Evolutionary conservation across 2,329 filamentous ascomycete genomes (phyloP).

Genomic region (Xylogone sp.): DNA sequence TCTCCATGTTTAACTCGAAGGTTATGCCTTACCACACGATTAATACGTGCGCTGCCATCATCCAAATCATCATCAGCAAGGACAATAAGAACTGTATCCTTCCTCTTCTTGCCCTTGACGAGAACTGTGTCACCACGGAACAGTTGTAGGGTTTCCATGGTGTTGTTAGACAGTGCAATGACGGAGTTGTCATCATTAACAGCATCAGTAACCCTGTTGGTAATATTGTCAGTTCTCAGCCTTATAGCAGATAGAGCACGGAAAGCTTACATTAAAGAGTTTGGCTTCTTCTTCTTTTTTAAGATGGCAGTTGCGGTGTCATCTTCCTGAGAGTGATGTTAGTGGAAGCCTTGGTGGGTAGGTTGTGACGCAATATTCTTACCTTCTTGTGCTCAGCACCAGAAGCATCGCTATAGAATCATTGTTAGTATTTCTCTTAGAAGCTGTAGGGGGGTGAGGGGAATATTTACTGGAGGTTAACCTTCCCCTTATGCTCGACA

Average conservation of each 20-base stretch:
- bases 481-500: slow-evolving; percentile 72
- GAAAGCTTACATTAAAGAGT: slow-evolving; percentile 82
- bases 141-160: slow-evolving; percentile 96
- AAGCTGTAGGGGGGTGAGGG: slow-evolving; percentile 1
- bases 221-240: slow-evolving; percentile 29
- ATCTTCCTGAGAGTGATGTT: slow-evolving; percentile 60
- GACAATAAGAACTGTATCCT: slow-evolving; percentile 97
- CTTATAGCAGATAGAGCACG: slow-evolving; percentile 6
- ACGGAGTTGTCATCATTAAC: slow-evolving; percentile 99
- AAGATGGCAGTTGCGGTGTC: slow-evolving; percentile 94
- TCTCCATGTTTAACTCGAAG: slow-evolving; percentile 98
- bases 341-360: slow-evolving; percentile 24
- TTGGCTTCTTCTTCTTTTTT: slow-evolving; percentile 99
- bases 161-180: slow-evolving; percentile 96
- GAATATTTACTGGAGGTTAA: slow-evolving; percentile 69
- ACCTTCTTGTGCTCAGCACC: slow-evolving; percentile 84
- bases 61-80: slow-evolving; percentile 96
- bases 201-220: slow-evolving; percentile 86
- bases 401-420: slow-evolving; percentile 69
- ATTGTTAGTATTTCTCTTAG: slow-evolving; percentile 32
- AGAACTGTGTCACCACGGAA: slow-evolving; percentile 98
- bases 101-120: slow-evolving; percentile 99
- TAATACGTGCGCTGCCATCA: slow-evolving; percentile 94
- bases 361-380: slow-evolving; percentile 30
- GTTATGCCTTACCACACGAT: slow-evolving; percentile 98